phyloP scores from a whole-genome alignment of 116 monocot genomes.

The Papilionanthe hybrid region DNA sequence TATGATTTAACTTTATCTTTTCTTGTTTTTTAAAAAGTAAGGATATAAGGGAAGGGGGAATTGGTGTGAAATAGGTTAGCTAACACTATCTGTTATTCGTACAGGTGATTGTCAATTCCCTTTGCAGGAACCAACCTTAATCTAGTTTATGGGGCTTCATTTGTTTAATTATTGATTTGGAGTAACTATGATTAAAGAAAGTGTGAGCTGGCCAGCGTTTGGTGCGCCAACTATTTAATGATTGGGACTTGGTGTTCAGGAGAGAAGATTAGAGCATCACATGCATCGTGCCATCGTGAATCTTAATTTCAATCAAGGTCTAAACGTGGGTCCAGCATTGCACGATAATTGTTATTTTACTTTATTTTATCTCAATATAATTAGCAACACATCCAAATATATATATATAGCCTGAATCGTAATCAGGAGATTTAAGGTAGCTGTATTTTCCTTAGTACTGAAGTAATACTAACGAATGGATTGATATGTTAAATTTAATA shows the following conservation, averaged over 20 bases:
- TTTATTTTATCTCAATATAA: too few species aligned
- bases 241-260: background rate
- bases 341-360: too few species aligned
- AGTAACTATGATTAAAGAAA: background rate
- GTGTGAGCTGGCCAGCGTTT: background rate
- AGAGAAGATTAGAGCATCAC: background rate
- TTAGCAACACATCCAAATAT: too few species aligned
- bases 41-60: background rate
- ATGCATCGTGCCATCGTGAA: background rate
- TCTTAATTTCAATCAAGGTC: background rate
- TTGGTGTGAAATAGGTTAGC: constrained; percentile 1
- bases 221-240: background rate
- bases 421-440: too few species aligned
- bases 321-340: too few species aligned
- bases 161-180: too few species aligned
- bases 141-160: too few species aligned
- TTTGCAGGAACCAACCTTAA: too few species aligned
- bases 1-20: background rate
- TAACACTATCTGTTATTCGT: background rate
- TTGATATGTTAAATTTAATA: too few species aligned
- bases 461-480: too few species aligned
- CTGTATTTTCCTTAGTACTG: too few species aligned
- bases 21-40: background rate
- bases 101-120: background rate
- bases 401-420: too few species aligned